These are phyloP conservation scores for Lactarius trivialis DNA, from an alignment of 768 basidiomycete species.

Conservation along the genomic window DNA sequence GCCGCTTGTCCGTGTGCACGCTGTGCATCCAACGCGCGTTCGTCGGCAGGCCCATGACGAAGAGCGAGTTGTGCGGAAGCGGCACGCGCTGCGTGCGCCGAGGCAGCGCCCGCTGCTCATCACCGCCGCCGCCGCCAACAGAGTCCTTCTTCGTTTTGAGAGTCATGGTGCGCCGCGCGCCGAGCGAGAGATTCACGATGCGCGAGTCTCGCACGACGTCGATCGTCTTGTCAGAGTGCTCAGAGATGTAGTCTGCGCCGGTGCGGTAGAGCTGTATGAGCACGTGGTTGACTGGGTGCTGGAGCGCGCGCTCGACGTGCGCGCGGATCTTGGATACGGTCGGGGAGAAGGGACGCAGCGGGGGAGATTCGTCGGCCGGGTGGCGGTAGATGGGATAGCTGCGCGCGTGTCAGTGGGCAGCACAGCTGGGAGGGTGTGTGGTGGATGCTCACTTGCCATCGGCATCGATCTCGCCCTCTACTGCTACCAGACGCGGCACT, in stretches of 20 bases:
- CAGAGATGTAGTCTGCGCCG: constrained; percentile 77
- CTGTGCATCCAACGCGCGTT: constrained; percentile 72
- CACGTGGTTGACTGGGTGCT: constrained; percentile 75
- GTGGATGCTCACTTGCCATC: constrained; percentile 40
- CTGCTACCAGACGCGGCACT: constrained; percentile 59
- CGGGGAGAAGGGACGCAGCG: constrained; percentile 57
- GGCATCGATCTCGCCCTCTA: constrained; percentile 46
- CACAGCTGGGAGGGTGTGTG: background rate
- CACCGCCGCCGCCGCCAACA: background rate
- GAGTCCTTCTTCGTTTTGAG: constrained; percentile 57
- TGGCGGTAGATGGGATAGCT: constrained; percentile 79
- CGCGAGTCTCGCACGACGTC: constrained; percentile 68
- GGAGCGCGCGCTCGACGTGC: constrained; percentile 50
- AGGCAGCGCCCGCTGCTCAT: background rate
- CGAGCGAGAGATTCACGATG: constrained; percentile 77
- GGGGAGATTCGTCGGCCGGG: constrained; percentile 73
- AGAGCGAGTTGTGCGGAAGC: constrained; percentile 77
- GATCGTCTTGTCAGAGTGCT: constrained; percentile 83
- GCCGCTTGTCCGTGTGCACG: constrained; percentile 71
- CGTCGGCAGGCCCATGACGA: constrained; percentile 68
- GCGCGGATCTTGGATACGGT: constrained; percentile 61
- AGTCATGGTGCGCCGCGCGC: constrained; percentile 71
- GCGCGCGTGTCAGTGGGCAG: constrained; percentile 8
- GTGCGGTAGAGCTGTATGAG: constrained; percentile 76
- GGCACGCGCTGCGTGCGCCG: constrained; percentile 50